phyloP scores from a whole-genome alignment of 768 basidiomycete genomes.

The Candolleomyces eurysporus region DNA sequence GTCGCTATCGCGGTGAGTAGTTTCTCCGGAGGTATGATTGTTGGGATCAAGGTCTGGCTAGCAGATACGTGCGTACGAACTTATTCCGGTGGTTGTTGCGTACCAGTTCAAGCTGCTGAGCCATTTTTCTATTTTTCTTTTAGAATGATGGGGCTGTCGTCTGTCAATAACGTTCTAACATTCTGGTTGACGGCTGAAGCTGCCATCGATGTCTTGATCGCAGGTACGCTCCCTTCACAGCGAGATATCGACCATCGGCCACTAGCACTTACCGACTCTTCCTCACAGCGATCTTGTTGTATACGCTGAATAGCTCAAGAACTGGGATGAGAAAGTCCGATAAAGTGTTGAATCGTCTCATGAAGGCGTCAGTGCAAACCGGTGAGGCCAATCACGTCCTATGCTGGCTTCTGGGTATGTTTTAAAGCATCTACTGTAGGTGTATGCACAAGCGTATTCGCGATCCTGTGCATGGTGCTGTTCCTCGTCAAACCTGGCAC shows the following conservation, averaged over 20 bases:
- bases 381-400: not conserved
- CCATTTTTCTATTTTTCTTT: not conserved
- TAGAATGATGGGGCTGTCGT: slow-evolving; percentile 1
- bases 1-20: not conserved
- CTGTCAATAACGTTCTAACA: slow-evolving; percentile 1
- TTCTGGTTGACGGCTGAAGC: slow-evolving; percentile 3
- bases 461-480: slow-evolving; percentile 3
- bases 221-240: not conserved
- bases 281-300: not conserved
- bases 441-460: slow-evolving; percentile 4
- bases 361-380: slow-evolving; percentile 1
- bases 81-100: too few species aligned
- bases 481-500: slow-evolving; percentile 1
- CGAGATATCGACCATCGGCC: not conserved
- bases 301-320: not conserved
- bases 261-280: not conserved
- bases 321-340: not conserved
- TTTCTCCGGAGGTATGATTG: not conserved
- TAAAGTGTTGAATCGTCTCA: not conserved
- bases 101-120: not conserved
- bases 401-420: not conserved
- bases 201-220: slow-evolving; percentile 1
- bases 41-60: slow-evolving; percentile 6
- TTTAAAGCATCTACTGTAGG: not conserved
- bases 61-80: not conserved